Evolutionary conservation across 306 rosid genomes (phyloP), one percentile per base, ranked within the genome.

Genomic region (Prunus armeniaca): DNA sequence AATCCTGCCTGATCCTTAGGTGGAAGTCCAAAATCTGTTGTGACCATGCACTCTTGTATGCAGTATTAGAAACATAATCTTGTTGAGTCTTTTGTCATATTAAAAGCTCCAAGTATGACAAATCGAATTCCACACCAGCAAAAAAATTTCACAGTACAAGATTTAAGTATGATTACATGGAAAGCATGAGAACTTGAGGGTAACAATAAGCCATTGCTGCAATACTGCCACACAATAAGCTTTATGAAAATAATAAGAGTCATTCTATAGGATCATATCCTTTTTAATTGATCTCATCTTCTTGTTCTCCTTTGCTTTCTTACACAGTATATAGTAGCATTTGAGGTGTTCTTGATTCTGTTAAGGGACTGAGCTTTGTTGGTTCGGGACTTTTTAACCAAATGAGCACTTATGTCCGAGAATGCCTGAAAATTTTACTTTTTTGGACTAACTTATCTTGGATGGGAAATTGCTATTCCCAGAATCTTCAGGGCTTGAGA

Each of bases 371-470:
- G 27, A 57, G 22, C 24, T 73, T 69, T 62, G 18, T 49, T 20
- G 38, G 38, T 34, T 34, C 5, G 19, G 54, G 51, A 12, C 18
- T 24, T 24, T 19, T 52, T 15, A 72, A 41, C 64, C 32, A 22
- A 17, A 19, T 12, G 61, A 61, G n/a, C 41, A 22, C 27, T 22
- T 43, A 12, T 19, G n/a, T 19, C 27, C 24, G 41, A 38, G 70
- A 69, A 57, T 27, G 60, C 58, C 52, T 9, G 9, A 18, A 51
- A 4, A 34, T n/a, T 64, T 57, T 22, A 18, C 47, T 52, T 11
- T 73, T 46, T 5, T 13, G 24, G 62, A 32, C 80, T 78, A 84
- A 70, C 85, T 81, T 78, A 77, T 84, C 80, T 70, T 69, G 50
- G 84, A 80, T 11, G 80, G 80, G 32, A 73, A 80, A 20, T 78